Conservation (phyloP, 192 early-diverging fungal species). For the Coemansia furcata region DNA sequence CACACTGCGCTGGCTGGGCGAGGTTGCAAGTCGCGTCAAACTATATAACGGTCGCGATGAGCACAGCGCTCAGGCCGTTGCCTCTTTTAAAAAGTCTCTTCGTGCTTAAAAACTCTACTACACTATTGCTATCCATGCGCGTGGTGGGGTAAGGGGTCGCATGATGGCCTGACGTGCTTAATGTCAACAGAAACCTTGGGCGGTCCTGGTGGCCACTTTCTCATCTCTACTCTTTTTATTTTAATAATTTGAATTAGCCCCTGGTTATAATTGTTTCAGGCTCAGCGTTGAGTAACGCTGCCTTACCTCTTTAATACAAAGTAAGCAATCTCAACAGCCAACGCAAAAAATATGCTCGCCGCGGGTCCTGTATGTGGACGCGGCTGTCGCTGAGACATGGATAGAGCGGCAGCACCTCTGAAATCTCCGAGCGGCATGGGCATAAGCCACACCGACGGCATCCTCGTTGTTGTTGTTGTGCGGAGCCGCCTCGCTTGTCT, state of each 20-base stretch:
- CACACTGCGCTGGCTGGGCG: conserved; percentile 67
- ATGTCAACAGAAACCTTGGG: not conserved
- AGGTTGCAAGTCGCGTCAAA: conserved; percentile 63
- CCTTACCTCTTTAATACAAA: not conserved
- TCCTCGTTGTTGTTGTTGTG: not conserved
- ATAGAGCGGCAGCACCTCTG: not conserved
- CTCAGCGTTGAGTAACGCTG: not conserved
- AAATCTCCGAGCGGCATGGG: not conserved
- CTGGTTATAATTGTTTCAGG: not conserved
- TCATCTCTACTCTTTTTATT: not conserved
- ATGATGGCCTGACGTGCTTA: not conserved
- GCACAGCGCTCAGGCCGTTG: conserved; percentile 14
- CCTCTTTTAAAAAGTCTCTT: not conserved
- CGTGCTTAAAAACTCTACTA: not conserved
- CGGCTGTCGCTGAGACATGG: not conserved
- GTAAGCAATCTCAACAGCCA: not conserved
- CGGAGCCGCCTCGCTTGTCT: not conserved
- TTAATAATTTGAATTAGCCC: not conserved
- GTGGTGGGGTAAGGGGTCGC: not conserved
- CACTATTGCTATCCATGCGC: not conserved
- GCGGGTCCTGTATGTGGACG: not conserved
- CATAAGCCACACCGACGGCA: not conserved
- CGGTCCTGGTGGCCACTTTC: not conserved
- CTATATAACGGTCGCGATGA: conserved; percentile 40
- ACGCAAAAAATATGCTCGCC: not conserved